Base-by-base conservation (phyloP, 2,329 filamentous ascomycete genomes). In the Hansfordia pulvinata region DNA sequence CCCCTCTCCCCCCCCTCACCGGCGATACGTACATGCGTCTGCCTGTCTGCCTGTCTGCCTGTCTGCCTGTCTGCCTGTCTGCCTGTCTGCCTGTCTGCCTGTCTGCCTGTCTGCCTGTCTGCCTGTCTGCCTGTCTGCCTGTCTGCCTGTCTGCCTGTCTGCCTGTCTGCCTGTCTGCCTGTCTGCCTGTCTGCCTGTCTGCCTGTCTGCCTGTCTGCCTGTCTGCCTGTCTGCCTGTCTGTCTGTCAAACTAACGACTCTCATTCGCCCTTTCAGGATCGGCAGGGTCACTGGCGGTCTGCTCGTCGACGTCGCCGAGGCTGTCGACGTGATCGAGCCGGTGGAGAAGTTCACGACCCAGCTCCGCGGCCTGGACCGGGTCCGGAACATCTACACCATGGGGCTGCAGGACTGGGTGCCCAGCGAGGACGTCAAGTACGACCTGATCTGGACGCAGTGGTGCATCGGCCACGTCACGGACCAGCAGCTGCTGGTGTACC, bases 391-490 rank as follows among this genome's bases (percentile, higher is more conserved):
- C 11, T 77, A 71, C 53, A 83, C 79, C 37, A 53, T 76, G 2
- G 82, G 83, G 0, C 55, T 93, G 1, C 77, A 93, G 49, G 62
- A 67, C 16, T 92, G 82, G 82, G 31, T 39, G 8, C 58, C 64
- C 1, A 53, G 41, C 1, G 40, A 52, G 3, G 56, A 44, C 8
- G 41, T 51, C 7, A 47, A 53, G 25, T 94, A 94, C 50, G 78
- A 86, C 46, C 50, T 93, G 23, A 73, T 94, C 33, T 93, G 83
- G 82, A 77, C 70, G 27, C 86, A 94, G 51, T 93, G 86, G 85
- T 94, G 85, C 50, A 52, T 88, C 6, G 79, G 82, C 14, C 78
- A 94, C 49, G 56, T 93, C 29, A 84, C 69, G 1, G 84, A 93
- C 45, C 53, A 52, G 6, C 73, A 92, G 47, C 47, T 94, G 4